Conservation (phyloP, 169 alveolate genomes). For the Plasmodium gallinaceum region DNA sequence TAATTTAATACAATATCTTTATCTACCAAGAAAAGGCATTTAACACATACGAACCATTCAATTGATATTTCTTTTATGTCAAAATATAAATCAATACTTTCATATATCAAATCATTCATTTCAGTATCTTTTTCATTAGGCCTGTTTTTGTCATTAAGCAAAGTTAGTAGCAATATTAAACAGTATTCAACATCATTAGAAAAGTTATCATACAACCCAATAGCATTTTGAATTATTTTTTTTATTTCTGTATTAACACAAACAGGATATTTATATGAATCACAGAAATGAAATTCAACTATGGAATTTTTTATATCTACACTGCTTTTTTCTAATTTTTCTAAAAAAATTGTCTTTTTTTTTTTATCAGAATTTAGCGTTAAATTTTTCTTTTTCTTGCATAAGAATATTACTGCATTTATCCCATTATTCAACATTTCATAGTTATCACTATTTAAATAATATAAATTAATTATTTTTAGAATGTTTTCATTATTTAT, state of each 20-base stretch:
- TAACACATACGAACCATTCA: slow-evolving; percentile 57
- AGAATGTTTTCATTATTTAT: slow-evolving; percentile 40
- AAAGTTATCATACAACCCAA: slow-evolving; percentile 41
- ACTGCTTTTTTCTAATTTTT: background rate
- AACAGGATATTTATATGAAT: slow-evolving; percentile 36
- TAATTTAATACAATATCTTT: slow-evolving; percentile 54
- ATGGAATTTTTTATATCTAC: background rate
- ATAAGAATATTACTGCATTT: slow-evolving; percentile 31
- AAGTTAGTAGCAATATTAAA: slow-evolving; percentile 23
- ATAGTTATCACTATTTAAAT: slow-evolving; percentile 20
- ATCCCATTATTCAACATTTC: slow-evolving; percentile 8
- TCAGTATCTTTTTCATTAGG: slow-evolving; percentile 68
- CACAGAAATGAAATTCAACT: slow-evolving; percentile 45
- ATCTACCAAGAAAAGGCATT: slow-evolving; percentile 71
- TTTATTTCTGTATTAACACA: slow-evolving; percentile 54
- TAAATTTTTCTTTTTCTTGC: slow-evolving; percentile 54
- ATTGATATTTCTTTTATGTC: slow-evolving; percentile 16
- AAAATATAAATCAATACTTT: slow-evolving; percentile 51
- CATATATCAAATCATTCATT: slow-evolving; percentile 54
- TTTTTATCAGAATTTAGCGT: slow-evolving; percentile 1
- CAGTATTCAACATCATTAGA: slow-evolving; percentile 54
- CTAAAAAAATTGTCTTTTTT: background rate
- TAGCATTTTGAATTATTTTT: slow-evolving; percentile 33
- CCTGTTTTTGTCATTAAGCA: slow-evolving; percentile 42
- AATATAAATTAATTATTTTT: slow-evolving; percentile 38